A percentile compares a stretch with the other conserved stretches of the same genome.
These are phyloP conservation scores for Apiospora kogelbergensis DNA, from an alignment of 2,329 filamentous ascomycete species.

Conservation along the genomic window DNA sequence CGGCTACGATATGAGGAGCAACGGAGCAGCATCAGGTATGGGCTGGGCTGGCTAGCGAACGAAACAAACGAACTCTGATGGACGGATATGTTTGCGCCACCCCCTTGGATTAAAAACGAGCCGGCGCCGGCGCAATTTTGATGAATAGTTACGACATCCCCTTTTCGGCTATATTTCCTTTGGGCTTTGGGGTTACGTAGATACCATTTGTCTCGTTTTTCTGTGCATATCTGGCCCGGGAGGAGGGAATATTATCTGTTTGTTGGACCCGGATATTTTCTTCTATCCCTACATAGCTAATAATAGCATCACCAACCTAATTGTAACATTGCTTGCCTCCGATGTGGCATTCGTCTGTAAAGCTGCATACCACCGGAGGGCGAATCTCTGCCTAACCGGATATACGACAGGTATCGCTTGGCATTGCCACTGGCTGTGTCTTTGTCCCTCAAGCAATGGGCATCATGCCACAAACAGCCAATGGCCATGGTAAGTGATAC, in stretches of 20 bases:
- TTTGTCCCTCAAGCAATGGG: no score
- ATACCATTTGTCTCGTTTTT: conserved; percentile 6
- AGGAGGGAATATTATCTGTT: background rate
- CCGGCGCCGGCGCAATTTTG: background rate
- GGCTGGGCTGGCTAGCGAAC: conserved; percentile 3
- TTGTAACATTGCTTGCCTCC: background rate
- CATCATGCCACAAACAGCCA: no score
- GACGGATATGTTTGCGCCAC: background rate
- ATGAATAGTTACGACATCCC: background rate
- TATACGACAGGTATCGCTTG: background rate
- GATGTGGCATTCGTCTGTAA: background rate
- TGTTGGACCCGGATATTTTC: background rate
- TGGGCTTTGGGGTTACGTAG: conserved; percentile 7
- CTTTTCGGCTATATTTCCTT: background rate
- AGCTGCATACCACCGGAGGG: background rate
- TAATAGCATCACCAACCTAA: background rate
- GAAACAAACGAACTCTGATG: background rate
- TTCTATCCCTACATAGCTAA: background rate
- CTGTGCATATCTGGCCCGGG: background rate
- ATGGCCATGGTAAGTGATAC: no score
- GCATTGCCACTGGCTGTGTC: background rate
- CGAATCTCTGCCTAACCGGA: no score
- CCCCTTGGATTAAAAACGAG: background rate
- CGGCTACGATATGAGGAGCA: conserved; percentile 19
- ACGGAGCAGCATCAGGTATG: background rate